These are phyloP conservation scores for Litsea cubeba DNA, from an alignment of 164 flowering plant species.

Conservation along the genomic window DNA sequence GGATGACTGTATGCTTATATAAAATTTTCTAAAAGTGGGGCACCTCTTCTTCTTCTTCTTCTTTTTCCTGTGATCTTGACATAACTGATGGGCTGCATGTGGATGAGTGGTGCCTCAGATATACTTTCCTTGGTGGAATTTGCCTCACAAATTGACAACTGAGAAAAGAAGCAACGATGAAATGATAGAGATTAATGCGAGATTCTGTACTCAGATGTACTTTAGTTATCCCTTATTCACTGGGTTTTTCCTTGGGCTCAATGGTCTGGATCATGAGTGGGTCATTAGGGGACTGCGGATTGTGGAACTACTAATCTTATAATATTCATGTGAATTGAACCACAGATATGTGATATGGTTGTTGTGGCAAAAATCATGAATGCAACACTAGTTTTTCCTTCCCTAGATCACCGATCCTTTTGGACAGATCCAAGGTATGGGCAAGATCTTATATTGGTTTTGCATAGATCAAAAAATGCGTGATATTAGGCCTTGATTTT, in stretches of 20 bases:
- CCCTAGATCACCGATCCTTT: slow-evolving; percentile 73
- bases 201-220: neutral
- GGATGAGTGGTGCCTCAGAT: neutral
- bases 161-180: no score
- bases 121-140: neutral
- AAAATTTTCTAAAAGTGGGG: neutral
- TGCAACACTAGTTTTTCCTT: slow-evolving; percentile 87
- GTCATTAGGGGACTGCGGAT: no score
- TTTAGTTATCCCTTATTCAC: neutral
- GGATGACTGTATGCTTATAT: neutral
- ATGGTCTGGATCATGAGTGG: neutral
- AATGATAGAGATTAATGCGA: neutral
- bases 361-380: slow-evolving; percentile 93
- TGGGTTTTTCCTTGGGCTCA: neutral
- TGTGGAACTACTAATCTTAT: neutral
- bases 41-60: no score
- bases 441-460: neutral
- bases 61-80: neutral
- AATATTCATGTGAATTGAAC: neutral
- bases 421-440: slow-evolving; percentile 87
- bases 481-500: neutral
- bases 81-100: neutral
- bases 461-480: neutral
- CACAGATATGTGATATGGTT: neutral
- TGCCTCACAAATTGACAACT: no score